Base-by-base conservation (phyloP, 345 rosid genomes). In the Toxicodendron radicans region DNA sequence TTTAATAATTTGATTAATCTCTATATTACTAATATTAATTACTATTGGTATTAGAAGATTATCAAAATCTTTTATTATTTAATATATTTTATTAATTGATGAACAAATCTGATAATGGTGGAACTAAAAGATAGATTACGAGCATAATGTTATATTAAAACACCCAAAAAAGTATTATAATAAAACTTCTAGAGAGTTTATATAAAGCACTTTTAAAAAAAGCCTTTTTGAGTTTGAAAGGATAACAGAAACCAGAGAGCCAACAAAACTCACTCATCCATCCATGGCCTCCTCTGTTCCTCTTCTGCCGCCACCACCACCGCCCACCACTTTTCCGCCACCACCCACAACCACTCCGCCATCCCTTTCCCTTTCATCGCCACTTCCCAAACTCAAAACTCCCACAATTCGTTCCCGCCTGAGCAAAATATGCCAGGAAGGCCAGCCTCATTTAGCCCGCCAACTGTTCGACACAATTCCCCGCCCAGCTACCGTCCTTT, bases 391-490 rank as follows among this genome's bases (percentile, higher is more conserved):
- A 10, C 88, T 79, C 13, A 85, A 84, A 75, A 86, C 96, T 51
- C 96, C 92, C 33, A 77, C 95, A n/a, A 71, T 94, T 61, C 96
- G 94, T 57, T 83, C 96, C 33, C 97, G 95, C 72, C 88, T 94
- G n/a, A 83, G 97, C 78, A 73, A 68, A 35, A 83, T 90, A 58
- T 94, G 98, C 66, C 95, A 87, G 82, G 87, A 90, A 32, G 94
- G 95, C 58, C 87, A 89, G 68, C 93, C 93, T 67, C 87, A 77
- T 33, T 85, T 90, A 12, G 97, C 91, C 10, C 97, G 93, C 84
- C 96, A 92, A 30, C 84, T 90, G 85, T 90, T 92, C 83, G 98
- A 92, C 74, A 73, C 91, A 69, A 87, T 92, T 82, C 87, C 95
- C 21, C 92, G 85, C 70, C 97, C 98, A 21, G 85, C 87, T 3